Base-by-base conservation (phyloP, 2,329 filamentous ascomycete genomes). In the Alternaria solani region DNA sequence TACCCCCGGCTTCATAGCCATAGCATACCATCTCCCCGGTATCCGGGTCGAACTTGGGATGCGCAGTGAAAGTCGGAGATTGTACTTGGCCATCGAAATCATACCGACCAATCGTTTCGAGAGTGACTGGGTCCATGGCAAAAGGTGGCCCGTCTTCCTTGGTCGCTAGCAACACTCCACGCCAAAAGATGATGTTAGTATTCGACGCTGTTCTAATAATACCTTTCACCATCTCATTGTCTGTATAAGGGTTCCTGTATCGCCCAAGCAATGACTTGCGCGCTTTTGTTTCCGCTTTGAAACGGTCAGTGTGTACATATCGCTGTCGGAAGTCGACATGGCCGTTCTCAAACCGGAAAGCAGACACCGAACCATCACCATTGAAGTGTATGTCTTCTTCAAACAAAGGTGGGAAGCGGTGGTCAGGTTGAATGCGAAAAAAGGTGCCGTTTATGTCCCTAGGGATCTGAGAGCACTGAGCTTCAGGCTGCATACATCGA, bases 171-270 rank as follows among this genome's bases (percentile, higher is more conserved):
- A 88, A 67, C 47, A 84, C 80, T 0, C 85, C 85, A 7, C 84
- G 77, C 82, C 85, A 88, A 66, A 84, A 86, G 1, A 85, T 78
- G n/a, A 88, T 77, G 57, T 89, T 88, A 1, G 86, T 88, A 63
- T 89, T 88, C 3, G 83, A 81, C 0, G 85, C 85, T 0, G 85
- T 87, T 23, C 85, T 77, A 41, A 88, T 84, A 5, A 86, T 82
- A 2, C 84, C 84, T 51, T 81, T 82, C 6, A 87, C 85, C 61
- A 80, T 81, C 71, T 86, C 84, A 51, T 83, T 83, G 67, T 87
- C 84, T 7, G 85, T 87, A 62, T 81, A 86, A 0, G 84, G 84
- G 67, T 88, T 88, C 18, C 86, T 78, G 63, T 88, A 88, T 42
- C 81, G 78, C 0, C 86, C 86, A 53, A 88, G 86, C 14, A 88